Evolutionary conservation across 441 rosid genomes (phyloP).

Genomic region (Croton laevigatus): DNA sequence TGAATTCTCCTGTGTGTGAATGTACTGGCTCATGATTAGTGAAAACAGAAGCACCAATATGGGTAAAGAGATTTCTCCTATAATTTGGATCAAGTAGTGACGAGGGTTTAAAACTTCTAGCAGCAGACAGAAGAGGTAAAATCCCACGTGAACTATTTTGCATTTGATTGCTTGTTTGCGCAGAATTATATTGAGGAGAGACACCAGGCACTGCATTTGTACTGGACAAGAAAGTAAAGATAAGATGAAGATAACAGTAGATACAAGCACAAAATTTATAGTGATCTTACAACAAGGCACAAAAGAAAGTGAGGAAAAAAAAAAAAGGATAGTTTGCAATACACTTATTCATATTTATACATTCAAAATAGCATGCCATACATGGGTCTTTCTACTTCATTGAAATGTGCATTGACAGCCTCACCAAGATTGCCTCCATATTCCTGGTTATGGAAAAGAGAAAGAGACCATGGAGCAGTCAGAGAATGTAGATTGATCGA

Average conservation of each 20-base stretch:
- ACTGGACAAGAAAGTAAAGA: constrained; percentile 29
- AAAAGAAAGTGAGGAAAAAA: constrained; percentile 1
- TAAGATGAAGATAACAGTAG: background rate
- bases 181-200: constrained; percentile 32
- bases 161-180: constrained; percentile 34
- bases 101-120: constrained; percentile 70
- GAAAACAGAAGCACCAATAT: constrained; percentile 45
- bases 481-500: background rate
- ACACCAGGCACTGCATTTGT: constrained; percentile 29
- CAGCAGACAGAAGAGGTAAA: constrained; percentile 57
- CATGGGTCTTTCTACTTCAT: constrained; percentile 53
- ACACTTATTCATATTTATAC: constrained; percentile 2
- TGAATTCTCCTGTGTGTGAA: constrained; percentile 34
- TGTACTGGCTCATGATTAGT: constrained; percentile 24
- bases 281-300: background rate
- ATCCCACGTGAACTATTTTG: constrained; percentile 39
- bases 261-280: background rate
- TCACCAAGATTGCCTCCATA: constrained; percentile 60
- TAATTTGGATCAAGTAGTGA: constrained; percentile 64
- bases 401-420: constrained; percentile 71
- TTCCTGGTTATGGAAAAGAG: constrained; percentile 48
- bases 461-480: background rate
- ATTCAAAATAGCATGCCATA: constrained; percentile 25
- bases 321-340: background rate
- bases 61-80: constrained; percentile 57